Conservation (phyloP, 768 basidiomycete genomes). For the Agaricus blazei region DNA sequence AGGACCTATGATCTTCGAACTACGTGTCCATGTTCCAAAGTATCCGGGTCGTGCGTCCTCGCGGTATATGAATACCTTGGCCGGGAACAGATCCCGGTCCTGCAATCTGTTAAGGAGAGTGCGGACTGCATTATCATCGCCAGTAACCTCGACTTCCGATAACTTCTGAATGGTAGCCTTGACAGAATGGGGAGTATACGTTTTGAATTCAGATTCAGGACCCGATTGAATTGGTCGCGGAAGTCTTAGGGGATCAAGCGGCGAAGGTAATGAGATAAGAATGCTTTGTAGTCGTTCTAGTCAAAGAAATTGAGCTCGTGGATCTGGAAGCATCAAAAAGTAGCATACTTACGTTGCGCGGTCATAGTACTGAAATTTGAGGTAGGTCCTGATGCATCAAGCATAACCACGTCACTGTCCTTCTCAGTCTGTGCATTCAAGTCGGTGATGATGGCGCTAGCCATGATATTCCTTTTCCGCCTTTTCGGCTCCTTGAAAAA, state of each 20-base stretch:
- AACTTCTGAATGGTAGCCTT: conserved; percentile 54
- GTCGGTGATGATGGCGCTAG: conserved; percentile 44
- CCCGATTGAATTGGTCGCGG: conserved; percentile 14
- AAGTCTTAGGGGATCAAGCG: conserved; percentile 16
- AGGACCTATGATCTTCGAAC: conserved; percentile 72
- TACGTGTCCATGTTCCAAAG: conserved; percentile 90
- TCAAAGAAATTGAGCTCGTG: background rate
- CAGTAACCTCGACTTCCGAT: conserved; percentile 72
- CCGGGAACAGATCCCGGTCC: conserved; percentile 57
- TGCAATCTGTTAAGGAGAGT: conserved; percentile 55
- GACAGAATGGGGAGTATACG: conserved; percentile 31
- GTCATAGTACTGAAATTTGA: conserved; percentile 28
- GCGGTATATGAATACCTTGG: conserved; percentile 80
- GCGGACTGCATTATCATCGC: conserved; percentile 66
- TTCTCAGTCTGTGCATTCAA: conserved; percentile 32
- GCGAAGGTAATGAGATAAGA: conserved; percentile 27
- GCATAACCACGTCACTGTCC: conserved; percentile 22
- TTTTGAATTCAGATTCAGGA: conserved; percentile 24
- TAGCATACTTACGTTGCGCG: conserved; percentile 33
- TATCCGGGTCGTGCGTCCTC: conserved; percentile 90
- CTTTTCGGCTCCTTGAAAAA: conserved; percentile 46
- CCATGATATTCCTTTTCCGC: conserved; percentile 15
- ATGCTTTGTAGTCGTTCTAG: conserved; percentile 36
- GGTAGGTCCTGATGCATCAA: conserved; percentile 14
- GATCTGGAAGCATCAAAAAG: background rate